Conservation (phyloP, 2,329 filamentous ascomycete species). For the Colletotrichum gigasporum region DNA sequence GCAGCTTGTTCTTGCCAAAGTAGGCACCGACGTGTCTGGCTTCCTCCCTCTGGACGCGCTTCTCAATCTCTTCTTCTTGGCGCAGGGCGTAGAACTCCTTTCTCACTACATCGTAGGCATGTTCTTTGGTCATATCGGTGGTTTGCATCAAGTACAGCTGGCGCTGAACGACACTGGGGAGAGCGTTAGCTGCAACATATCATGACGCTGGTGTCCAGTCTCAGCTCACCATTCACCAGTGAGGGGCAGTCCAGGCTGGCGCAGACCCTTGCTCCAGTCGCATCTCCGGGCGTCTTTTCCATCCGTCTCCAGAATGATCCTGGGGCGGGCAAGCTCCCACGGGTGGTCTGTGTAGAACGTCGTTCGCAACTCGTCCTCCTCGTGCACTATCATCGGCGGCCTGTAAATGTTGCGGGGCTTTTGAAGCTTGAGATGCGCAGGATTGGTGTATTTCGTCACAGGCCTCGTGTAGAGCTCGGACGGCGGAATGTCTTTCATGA, state of each 20-base stretch:
- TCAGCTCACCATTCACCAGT: constrained; percentile 81
- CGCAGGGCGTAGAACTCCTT: constrained; percentile 90
- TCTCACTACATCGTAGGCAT: constrained; percentile 87
- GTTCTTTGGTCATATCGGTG: constrained; percentile 64
- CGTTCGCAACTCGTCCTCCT: constrained; percentile 82
- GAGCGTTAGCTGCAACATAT: constrained; percentile 29
- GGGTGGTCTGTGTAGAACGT: constrained; percentile 95
- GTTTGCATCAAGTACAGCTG: constrained; percentile 86
- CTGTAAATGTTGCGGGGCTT: constrained; percentile 82
- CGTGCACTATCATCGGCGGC: constrained; percentile 80
- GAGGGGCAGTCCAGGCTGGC: constrained; percentile 78
- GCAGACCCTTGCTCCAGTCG: constrained; percentile 81
- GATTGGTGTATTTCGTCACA: constrained; percentile 57
- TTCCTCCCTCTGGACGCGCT: constrained; percentile 87
- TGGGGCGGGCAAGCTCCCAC: constrained; percentile 93
- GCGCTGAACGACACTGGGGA: constrained; percentile 84
- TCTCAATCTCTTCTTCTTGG: constrained; percentile 83
- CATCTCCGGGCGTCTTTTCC: constrained; percentile 80
- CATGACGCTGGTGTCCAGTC: constrained; percentile 10
- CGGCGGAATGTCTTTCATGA: constrained; percentile 64
- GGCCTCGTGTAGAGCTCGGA: constrained; percentile 66
- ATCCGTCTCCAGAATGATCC: constrained; percentile 84
- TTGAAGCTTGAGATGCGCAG: constrained; percentile 55
- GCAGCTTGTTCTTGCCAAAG: constrained; percentile 81
- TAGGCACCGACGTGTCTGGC: constrained; percentile 85